Base-by-base conservation (phyloP, 2,329 filamentous ascomycete species). In the Fusarium sp. region DNA sequence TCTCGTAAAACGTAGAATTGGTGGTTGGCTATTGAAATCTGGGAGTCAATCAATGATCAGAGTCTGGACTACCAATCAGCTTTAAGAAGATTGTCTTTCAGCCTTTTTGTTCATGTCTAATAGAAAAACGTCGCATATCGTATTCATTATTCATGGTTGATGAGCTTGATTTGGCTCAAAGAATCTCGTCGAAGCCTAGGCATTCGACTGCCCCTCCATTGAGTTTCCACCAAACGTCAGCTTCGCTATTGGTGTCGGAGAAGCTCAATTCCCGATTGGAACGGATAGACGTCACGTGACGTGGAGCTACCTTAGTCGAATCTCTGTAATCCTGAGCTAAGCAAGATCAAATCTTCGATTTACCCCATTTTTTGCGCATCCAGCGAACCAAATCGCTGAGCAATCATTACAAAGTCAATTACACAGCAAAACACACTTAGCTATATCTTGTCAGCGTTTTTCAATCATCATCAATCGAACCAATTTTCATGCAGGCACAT, bases 391-490 rank as follows among this genome's bases (percentile, higher is more conserved):
- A 75, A 73, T 60, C 52, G 70, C 72, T 76, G 74, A 76, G 60
- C 65, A 74, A 76, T 70, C 41, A 67, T 64, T 63, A 71, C 69
- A 66, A 67, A 72, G 64, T 71, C 65, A 44, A 52, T 56, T 53
- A 59, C 44, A 64, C 35, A 40, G 37, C 54, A 55, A 58, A 56
- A 46, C 13, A 52, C 32, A 55, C 42, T 52, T 73, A 73, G 64
- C 67, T 72, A 74, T 73, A 70, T 71, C 50, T 73, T 61, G 73
- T 76, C 75, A 76, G 75, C 71, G 69, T 75, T 67, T 73, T 55
- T 53, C 66, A 78, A 76, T 67, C 64, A 59, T 74, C 60, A 45
- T 64, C 38, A 76, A 70, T 63, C 44, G 20, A 53, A 65, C 69
- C 48, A 56, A 61, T 62, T 32, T 35, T 38, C 27, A 52, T 61